These are phyloP conservation scores for Alternaria triticimaculans DNA, from an alignment of 2,329 filamentous ascomycete genomes.

Conservation along the genomic window DNA sequence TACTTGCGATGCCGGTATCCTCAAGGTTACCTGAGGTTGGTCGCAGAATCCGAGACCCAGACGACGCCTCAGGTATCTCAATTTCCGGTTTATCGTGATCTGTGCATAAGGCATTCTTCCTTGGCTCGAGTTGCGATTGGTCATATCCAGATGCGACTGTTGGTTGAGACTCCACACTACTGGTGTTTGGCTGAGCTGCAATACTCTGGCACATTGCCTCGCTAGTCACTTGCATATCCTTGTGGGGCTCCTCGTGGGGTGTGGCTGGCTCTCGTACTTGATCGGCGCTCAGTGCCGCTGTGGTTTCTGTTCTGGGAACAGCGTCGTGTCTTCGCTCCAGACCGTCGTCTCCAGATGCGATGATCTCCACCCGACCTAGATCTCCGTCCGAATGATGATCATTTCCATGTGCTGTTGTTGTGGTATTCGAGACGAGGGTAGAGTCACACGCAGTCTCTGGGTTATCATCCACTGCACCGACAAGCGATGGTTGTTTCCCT, in stretches of 20 bases:
- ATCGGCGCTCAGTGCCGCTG: conserved; percentile 1
- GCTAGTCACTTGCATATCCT: background rate
- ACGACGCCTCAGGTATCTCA: background rate
- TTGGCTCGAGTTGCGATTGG: background rate
- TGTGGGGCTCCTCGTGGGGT: conserved; percentile 3
- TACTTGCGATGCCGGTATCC: background rate
- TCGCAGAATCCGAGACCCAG: background rate
- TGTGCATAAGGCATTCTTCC: background rate
- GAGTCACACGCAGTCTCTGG: background rate
- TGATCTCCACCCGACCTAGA: background rate
- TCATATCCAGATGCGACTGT: background rate
- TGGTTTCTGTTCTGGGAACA: conserved; percentile 2
- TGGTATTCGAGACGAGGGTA: background rate
- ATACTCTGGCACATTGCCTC: background rate
- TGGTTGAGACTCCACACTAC: background rate
- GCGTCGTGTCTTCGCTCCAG: conserved; percentile 1
- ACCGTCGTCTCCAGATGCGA: background rate
- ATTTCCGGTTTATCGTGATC: background rate
- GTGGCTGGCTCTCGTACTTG: background rate
- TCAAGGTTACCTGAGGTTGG: background rate
- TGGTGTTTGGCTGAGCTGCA: background rate
- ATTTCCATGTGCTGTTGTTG: background rate
- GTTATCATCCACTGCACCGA: background rate
- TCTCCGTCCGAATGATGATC: background rate
- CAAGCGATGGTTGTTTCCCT: background rate